These are phyloP conservation scores for Marvania coccoides DNA, from an alignment of 139 green algal genomes.

Conservation along the genomic window DNA sequence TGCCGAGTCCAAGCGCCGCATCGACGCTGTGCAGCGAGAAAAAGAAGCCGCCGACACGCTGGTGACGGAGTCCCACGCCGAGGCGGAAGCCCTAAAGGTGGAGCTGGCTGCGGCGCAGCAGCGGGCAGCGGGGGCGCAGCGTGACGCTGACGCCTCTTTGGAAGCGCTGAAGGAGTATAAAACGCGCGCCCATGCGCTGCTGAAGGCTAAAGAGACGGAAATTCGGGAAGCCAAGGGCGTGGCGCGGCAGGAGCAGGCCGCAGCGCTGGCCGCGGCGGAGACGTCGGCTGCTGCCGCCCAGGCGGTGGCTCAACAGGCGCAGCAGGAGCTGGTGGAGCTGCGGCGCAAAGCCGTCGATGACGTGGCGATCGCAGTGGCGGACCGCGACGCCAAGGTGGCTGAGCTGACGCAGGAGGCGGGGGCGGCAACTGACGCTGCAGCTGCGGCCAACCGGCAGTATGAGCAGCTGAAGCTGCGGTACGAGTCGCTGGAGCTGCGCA, in stretches of 20 bases:
- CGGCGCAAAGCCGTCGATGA: not conserved
- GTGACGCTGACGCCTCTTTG: conserved; percentile 1
- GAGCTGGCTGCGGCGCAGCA: conserved; percentile 11
- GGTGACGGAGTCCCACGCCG: conserved; percentile 7
- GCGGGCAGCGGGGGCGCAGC: not conserved
- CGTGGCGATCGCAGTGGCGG: not conserved
- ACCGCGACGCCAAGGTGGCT: conserved; percentile 9
- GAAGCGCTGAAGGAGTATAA: conserved; percentile 42
- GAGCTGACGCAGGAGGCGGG: not conserved
- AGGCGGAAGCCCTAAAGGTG: not conserved
- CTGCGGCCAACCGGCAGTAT: conserved; percentile 21
- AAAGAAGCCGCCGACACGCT: conserved; percentile 20
- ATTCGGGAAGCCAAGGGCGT: conserved; percentile 11
- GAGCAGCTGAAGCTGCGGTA: conserved; percentile 30
- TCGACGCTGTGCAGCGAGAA: conserved; percentile 31
- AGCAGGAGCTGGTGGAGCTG: not conserved
- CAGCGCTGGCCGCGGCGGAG: conserved; percentile 12
- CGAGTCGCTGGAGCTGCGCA: conserved; percentile 27
- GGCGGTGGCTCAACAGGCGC: not conserved
- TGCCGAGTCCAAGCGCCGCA: conserved; percentile 30
- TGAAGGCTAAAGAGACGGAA: conserved; percentile 39
- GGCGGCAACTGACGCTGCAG: not conserved
- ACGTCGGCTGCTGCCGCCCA: conserved; percentile 5
- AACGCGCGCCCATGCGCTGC: conserved; percentile 39
- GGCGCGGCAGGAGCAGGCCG: not conserved